These are phyloP conservation scores for Ophiocordyceps unilateralis DNA, from an alignment of 2,329 filamentous ascomycete species.

Conservation along the genomic window DNA sequence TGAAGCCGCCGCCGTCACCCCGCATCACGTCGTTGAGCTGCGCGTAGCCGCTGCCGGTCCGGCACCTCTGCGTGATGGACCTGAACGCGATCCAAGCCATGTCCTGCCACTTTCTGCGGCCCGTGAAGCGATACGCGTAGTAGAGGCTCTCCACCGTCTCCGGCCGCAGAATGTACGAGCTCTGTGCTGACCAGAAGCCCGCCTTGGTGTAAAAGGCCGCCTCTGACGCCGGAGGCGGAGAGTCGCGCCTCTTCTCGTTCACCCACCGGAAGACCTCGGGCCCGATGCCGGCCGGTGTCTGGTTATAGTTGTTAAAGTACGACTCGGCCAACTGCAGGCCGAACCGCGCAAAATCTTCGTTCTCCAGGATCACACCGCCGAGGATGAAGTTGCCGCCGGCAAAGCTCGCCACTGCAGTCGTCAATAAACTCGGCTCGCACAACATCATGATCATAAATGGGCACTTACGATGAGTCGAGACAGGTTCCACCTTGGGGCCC, in stretches of 20 bases:
- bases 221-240: slow-evolving; percentile 24
- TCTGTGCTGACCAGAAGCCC: slow-evolving; percentile 54
- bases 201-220: slow-evolving; percentile 42
- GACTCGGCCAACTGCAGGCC: slow-evolving; percentile 54
- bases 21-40: slow-evolving; percentile 49
- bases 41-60: slow-evolving; percentile 49
- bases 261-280: slow-evolving; percentile 57
- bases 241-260: slow-evolving; percentile 23
- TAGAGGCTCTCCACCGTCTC: slow-evolving; percentile 76
- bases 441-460: too few relatives aligned
- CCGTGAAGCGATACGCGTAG: slow-evolving; percentile 71
- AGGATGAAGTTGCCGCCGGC: slow-evolving; percentile 75
- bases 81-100: slow-evolving; percentile 71
- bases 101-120: slow-evolving; percentile 58
- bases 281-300: slow-evolving; percentile 55
- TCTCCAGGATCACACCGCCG: slow-evolving; percentile 51
- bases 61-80: slow-evolving; percentile 45
- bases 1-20: slow-evolving; percentile 38
- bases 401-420: slow-evolving; percentile 54
- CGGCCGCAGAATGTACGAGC: slow-evolving; percentile 52
- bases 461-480: slow-evolving; percentile 31
- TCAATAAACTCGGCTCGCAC: background rate
- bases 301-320: slow-evolving; percentile 57
- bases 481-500: slow-evolving; percentile 23
- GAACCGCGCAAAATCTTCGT: slow-evolving; percentile 52